Evolutionary conservation across 306 rosid species (phyloP), one percentile per base, ranked within the genome.

Genomic region (Purshia tridentata): DNA sequence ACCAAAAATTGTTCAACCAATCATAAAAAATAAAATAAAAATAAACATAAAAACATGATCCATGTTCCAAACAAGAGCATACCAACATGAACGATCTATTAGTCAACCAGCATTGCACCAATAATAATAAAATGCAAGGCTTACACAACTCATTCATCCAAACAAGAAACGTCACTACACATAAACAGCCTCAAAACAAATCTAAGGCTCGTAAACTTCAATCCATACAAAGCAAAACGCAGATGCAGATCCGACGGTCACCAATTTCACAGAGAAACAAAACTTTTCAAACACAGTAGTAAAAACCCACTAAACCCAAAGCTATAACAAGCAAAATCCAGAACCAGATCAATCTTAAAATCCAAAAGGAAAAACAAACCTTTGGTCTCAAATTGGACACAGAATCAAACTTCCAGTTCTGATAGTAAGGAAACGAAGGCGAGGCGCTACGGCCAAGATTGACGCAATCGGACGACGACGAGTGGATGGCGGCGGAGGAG

Each of bases 391-490:
- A 83, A 78, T 82, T 79, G 59, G 92, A 76, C 16, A 40, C 85
- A 18, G 72, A 80, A 70, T 94, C 97, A 41, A 89, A 86, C 76
- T 91, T 91, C 99, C 96, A 89, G 62, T 88, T 88, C 41, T 86
- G 87, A 18, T 81, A 86, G 80, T 89, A 94, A 3, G 99, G 96
- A 15, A 91, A 77, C 6, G 99, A 85, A 51, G 99, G 89, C 7
- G 95, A 79, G 23, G 77, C 65, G 70, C 87, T 75, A 22, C 95
- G 95, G 9, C 83, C 96, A 15, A 91, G 97, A 65, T 80, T 85
- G 81, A 85, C 59, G 65, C 99, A 94, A 29, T 88, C 89, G 29
- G 85, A 80, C 1, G 83, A 62, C 1, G 88, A 45, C n/a, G 96
- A 78, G 16, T 75, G 70, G 50, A 51, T 90, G 37, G 87, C 76